A percentile compares a stretch with the other conserved stretches of the same genome.
Conservation (phyloP, 306 rosid genomes). For the Pyrus communis region DNA sequence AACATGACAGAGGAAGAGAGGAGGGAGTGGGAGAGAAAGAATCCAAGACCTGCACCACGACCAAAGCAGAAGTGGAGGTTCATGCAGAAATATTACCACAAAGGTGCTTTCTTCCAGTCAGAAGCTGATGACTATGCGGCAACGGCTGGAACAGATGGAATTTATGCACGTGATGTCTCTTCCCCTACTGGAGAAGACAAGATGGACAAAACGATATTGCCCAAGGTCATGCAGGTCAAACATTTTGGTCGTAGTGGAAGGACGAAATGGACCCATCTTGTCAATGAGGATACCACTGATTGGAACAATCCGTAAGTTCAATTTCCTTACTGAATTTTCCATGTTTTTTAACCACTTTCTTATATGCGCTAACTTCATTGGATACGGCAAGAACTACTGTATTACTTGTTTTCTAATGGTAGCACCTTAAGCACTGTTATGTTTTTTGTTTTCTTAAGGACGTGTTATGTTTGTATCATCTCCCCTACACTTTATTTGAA, state of each 20-base stretch:
- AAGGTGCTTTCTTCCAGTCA: conserved; percentile 90
- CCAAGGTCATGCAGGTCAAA: conserved; percentile 97
- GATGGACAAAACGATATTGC: conserved; percentile 92
- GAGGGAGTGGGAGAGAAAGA: conserved; percentile 98
- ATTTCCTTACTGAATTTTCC: neutral
- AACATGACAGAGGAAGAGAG: conserved; percentile 98
- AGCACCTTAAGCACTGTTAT: neutral
- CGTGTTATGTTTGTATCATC: too few species aligned
- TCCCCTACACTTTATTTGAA: neutral
- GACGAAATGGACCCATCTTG: conserved; percentile 97
- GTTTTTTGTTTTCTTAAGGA: neutral
- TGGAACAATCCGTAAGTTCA: conserved; percentile 89
- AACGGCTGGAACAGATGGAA: conserved; percentile 45
- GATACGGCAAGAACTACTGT: neutral
- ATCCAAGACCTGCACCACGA: conserved; percentile 52
- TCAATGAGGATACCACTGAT: conserved; percentile 93
- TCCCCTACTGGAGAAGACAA: conserved; percentile 96
- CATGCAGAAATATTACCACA: conserved; percentile 96
- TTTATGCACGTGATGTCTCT: conserved; percentile 76
- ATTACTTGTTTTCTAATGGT: neutral
- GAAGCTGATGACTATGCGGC: conserved; percentile 49
- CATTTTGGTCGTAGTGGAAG: conserved; percentile 99
- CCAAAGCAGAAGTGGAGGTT: conserved; percentile 85
- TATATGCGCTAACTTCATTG: neutral
- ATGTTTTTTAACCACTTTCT: neutral